Percentiles rank a stretch among this genome's conserved stretches.
phyloP scores from a whole-genome alignment of 73 alveolate genomes.

The Paramecium biaurelia region DNA sequence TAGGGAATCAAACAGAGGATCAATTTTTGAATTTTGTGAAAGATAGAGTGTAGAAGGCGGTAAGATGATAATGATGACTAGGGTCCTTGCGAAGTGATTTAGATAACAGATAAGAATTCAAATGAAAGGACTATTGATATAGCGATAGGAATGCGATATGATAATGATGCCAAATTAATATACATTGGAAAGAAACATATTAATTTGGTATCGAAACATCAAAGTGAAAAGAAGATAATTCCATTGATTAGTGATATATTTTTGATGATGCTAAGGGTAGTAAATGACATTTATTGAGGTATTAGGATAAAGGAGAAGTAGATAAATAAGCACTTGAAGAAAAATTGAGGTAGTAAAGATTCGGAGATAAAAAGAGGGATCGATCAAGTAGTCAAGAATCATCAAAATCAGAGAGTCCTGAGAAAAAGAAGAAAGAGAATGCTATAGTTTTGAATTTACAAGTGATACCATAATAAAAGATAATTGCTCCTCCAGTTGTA shows the following conservation, averaged over 20 bases:
- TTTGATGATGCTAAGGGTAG: neutral
- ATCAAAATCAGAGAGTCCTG: neutral
- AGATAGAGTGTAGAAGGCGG: slow-evolving; percentile 37
- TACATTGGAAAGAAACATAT: slow-evolving; percentile 46
- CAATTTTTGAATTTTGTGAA: neutral
- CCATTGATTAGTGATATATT: slow-evolving; percentile 27
- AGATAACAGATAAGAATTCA: neutral
- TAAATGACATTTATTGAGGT: neutral
- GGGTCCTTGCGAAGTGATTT: slow-evolving; percentile 40
- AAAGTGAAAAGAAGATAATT: neutral
- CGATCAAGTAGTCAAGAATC: neutral
- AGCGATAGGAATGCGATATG: slow-evolving; percentile 45
- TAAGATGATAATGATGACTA: neutral
- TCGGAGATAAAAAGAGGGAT: neutral
- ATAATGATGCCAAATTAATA: slow-evolving; percentile 46
- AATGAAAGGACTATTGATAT: slow-evolving; percentile 1
- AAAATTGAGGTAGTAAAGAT: neutral
- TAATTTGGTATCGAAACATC: neutral
- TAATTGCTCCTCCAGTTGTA: neutral
- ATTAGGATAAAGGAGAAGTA: neutral
- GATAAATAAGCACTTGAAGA: slow-evolving; percentile 16
- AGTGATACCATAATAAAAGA: neutral
- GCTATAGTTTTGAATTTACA: neutral
- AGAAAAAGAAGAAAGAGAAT: neutral
- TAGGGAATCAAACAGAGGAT: slow-evolving; percentile 40